Percentiles rank a stretch among this genome's conserved stretches.
phyloP scores from a whole-genome alignment of 2,329 filamentous ascomycete genomes.

The Periconia sp. region DNA sequence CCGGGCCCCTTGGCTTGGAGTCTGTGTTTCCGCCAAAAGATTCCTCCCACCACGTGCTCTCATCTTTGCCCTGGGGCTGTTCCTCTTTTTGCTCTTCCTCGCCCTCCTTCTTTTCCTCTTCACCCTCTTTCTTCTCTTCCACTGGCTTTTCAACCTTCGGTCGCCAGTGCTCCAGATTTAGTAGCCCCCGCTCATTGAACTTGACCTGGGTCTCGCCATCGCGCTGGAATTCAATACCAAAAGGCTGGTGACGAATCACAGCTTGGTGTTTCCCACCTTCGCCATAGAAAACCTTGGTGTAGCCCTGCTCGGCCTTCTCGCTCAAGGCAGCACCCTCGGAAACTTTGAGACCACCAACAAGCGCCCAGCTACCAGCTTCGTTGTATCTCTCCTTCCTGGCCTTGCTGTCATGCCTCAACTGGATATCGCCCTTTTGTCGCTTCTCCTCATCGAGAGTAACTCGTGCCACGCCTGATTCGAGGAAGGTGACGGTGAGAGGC shows the following conservation, averaged over 20 bases:
- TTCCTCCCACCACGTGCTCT: constrained; percentile 98
- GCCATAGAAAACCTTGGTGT: constrained; percentile 77
- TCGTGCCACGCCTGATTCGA: constrained; percentile 84
- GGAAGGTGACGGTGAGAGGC: constrained; percentile 83
- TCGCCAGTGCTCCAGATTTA: constrained; percentile 97
- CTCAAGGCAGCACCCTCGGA: constrained; percentile 72
- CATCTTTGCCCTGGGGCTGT: constrained; percentile 61
- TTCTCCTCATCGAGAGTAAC: constrained; percentile 91
- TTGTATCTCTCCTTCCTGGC: constrained; percentile 92
- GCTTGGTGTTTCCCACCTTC: constrained; percentile 76
- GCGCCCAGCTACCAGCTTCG: constrained; percentile 80
- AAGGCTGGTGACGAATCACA: constrained; percentile 79
- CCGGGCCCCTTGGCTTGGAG: constrained; percentile 89
- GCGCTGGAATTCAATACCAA: constrained; percentile 82
- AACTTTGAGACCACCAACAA: constrained; percentile 77
- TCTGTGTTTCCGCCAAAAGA: constrained; percentile 94
- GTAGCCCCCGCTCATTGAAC: constrained; percentile 83
- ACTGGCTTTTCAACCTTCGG: constrained; percentile 70
- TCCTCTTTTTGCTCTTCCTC: constrained; percentile 48
- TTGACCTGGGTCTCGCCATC: constrained; percentile 81
- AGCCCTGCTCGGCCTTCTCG: constrained; percentile 65
- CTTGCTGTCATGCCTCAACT: constrained; percentile 80
- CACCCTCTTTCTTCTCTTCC: constrained; percentile 54
- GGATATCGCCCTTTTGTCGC: constrained; percentile 84
- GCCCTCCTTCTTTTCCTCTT: constrained; percentile 45